A percentile compares a stretch with the other conserved stretches of the same genome.
Evolutionary conservation across 2,329 filamentous ascomycete genomes (phyloP).

Genomic region (Aspergillus sp.): DNA sequence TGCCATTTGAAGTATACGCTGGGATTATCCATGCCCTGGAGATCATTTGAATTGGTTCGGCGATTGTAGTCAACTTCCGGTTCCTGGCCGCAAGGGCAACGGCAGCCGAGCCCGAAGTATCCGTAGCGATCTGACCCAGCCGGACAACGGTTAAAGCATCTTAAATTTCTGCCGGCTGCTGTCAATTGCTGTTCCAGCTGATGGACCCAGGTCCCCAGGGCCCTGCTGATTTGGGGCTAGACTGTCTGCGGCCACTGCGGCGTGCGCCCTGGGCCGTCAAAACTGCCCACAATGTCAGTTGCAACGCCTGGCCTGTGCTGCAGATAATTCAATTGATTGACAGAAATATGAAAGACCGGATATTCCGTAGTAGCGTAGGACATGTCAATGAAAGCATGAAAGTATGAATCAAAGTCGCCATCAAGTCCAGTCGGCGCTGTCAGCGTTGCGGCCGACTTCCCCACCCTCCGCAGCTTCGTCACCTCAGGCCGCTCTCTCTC

Average conservation of each 20-base stretch:
- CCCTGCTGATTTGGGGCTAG: slow-evolving; percentile 1
- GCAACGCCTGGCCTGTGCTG: not conserved
- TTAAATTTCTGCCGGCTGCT: too few relatives aligned
- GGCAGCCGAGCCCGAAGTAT: too few relatives aligned
- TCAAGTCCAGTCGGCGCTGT: not conserved
- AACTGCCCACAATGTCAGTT: not conserved
- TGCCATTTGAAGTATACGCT: too few relatives aligned
- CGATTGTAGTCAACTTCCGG: too few relatives aligned
- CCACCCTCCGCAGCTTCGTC: slow-evolving; percentile 12
- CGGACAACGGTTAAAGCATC: too few relatives aligned
- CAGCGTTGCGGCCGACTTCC: slow-evolving; percentile 1
- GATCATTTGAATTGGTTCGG: too few relatives aligned
- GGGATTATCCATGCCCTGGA: too few relatives aligned
- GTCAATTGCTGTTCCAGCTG: too few relatives aligned
- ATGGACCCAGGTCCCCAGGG: too few relatives aligned
- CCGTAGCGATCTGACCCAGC: too few relatives aligned
- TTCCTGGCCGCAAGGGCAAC: too few relatives aligned
- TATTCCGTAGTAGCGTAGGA: too few relatives aligned
- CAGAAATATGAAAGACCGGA: not conserved
- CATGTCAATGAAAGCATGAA: not conserved
- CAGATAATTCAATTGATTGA: not conserved
- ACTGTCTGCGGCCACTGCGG: not conserved
- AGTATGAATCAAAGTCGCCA: not conserved
- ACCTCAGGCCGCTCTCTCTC: not conserved
- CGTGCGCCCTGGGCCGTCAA: not conserved